Percentiles rank a stretch among this genome's conserved stretches.
These are phyloP conservation scores for Prunus yedoensis DNA, from an alignment of 331 rosid species.

Conservation along the genomic window DNA sequence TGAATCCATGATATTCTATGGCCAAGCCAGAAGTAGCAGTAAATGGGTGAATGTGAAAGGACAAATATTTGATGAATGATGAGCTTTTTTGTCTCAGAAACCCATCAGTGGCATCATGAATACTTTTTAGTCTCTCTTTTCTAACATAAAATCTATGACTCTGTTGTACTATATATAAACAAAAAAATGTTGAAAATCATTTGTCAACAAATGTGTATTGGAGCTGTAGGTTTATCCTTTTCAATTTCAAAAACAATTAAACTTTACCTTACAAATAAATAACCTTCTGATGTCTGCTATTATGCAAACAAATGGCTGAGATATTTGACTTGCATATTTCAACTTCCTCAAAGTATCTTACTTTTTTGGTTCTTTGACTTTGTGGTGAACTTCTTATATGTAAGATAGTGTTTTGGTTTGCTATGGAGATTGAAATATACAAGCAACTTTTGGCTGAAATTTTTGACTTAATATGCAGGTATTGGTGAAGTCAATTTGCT, in stretches of 20 bases:
- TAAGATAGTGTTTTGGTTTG: neutral
- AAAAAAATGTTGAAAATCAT: neutral
- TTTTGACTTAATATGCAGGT: neutral
- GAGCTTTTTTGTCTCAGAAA: neutral
- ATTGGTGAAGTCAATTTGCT: no score
- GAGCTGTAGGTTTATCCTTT: neutral
- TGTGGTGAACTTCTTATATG: neutral
- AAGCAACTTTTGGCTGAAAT: neutral
- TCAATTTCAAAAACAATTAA: neutral
- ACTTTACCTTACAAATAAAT: no score
- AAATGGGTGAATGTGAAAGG: slow-evolving; percentile 2
- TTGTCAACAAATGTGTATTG: neutral
- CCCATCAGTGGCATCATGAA: neutral
- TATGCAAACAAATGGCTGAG: slow-evolving; percentile 18
- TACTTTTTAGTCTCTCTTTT: neutral
- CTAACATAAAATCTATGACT: neutral
- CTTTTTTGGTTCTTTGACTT: neutral
- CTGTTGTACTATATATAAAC: neutral
- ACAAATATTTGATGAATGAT: neutral
- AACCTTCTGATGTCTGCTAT: neutral
- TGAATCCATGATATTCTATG: no score
- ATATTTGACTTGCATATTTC: slow-evolving; percentile 23
- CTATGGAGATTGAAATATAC: neutral
- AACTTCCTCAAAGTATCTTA: neutral
- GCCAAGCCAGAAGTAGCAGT: neutral